Conservation (phyloP, 805 yeast genomes). For the Spathaspora gorwiae region DNA sequence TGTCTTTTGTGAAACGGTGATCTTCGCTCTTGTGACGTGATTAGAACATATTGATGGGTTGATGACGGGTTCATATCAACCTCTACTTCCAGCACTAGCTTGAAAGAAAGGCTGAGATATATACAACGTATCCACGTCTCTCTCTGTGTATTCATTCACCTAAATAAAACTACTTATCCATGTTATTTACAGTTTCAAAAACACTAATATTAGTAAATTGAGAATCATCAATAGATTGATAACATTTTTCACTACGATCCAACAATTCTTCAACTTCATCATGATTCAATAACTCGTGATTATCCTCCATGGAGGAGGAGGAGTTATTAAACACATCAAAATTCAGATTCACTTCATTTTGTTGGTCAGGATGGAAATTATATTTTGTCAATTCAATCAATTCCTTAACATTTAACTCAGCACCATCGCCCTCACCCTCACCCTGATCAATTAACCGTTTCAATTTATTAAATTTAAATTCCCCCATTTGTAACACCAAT, state of each 20-base stretch:
- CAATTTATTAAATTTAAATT: slow-evolving; percentile 27
- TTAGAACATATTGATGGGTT: no score
- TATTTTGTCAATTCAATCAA: slow-evolving; percentile 17
- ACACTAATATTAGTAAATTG: slow-evolving; percentile 26
- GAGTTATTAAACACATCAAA: slow-evolving; percentile 2
- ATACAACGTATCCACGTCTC: no score
- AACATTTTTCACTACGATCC: slow-evolving; percentile 31
- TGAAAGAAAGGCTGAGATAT: no score
- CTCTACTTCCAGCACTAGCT: no score
- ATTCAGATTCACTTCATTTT: neutral
- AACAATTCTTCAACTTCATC: slow-evolving; percentile 41
- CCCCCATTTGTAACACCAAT: slow-evolving; percentile 49
- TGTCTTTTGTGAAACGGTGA: no score
- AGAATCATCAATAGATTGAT: slow-evolving; percentile 13
- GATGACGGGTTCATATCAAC: no score
- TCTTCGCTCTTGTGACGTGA: no score
- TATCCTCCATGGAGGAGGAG: neutral
- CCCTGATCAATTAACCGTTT: slow-evolving; percentile 14
- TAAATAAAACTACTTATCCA: slow-evolving; percentile 18
- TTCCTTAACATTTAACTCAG: slow-evolving; percentile 13
- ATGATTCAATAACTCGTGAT: slow-evolving; percentile 14
- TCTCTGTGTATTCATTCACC: neutral
- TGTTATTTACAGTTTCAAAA: slow-evolving; percentile 35
- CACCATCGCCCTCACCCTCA: slow-evolving; percentile 10
- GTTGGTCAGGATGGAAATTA: slow-evolving; percentile 9